Percentiles rank a stretch among this genome's conserved stretches.
phyloP scores from a whole-genome alignment of 176 grass and related monocot species.

The Carex pumila region DNA sequence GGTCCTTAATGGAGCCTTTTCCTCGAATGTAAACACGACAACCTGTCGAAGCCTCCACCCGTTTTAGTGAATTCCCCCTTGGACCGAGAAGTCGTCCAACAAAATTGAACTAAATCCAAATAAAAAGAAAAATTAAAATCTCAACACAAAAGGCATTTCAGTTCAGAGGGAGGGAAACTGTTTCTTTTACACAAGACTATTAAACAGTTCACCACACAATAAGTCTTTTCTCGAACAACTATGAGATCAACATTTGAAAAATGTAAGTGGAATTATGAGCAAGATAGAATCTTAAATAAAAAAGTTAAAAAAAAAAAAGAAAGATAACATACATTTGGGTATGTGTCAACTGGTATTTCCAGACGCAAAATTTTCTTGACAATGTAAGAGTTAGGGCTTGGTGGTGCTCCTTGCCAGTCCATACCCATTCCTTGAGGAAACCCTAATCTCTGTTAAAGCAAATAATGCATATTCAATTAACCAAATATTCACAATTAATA shows the following conservation, averaged over 20 bases:
- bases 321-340: slow-evolving; percentile 52
- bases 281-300: neutral
- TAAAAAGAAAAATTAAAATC: slow-evolving; percentile 21
- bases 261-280: neutral
- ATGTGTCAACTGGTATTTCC: slow-evolving; percentile 71
- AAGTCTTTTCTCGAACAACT: neutral
- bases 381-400: slow-evolving; percentile 66
- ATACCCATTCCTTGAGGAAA: slow-evolving; percentile 54
- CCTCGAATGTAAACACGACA: slow-evolving; percentile 99
- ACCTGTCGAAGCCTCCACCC: slow-evolving; percentile 86
- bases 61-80: slow-evolving; percentile 92
- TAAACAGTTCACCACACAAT: neutral
- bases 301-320: neutral
- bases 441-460: slow-evolving; percentile 50
- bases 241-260: neutral
- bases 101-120: slow-evolving; percentile 81
- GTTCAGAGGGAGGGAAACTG: neutral
- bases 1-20: slow-evolving; percentile 95
- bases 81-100: slow-evolving; percentile 95
- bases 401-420: slow-evolving; percentile 67
- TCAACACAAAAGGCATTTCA: slow-evolving; percentile 20
- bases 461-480: slow-evolving; percentile 22
- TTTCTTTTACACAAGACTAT: neutral
- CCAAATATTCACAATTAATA: slow-evolving; percentile 15
- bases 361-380: slow-evolving; percentile 92